Conservation (phyloP, 1,139 yeast species). For the Lodderomyces metapsilosis region DNA sequence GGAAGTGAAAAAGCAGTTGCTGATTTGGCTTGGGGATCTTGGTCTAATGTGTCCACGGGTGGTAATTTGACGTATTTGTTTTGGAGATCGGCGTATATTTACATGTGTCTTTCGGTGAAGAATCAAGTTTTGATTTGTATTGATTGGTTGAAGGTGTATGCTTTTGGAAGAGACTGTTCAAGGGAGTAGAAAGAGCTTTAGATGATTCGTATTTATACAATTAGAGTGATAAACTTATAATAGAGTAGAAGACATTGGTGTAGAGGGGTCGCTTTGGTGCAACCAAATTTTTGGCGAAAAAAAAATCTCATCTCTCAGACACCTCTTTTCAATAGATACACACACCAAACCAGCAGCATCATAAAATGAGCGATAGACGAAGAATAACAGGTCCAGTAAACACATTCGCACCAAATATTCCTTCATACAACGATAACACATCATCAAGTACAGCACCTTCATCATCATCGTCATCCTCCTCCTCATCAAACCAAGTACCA, state of each 20-base stretch:
- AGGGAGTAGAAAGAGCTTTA: constrained; percentile 42
- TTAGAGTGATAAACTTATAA: not conserved
- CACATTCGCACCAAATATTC: constrained; percentile 47
- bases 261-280: too few species aligned
- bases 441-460: constrained; percentile 10
- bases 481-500: constrained; percentile 9
- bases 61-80: constrained; percentile 84
- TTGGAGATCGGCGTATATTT: constrained; percentile 91
- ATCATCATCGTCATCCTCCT: constrained; percentile 3
- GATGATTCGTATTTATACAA: too few species aligned
- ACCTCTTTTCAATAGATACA: not conserved
- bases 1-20: constrained; percentile 94
- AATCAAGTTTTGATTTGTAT: constrained; percentile 79
- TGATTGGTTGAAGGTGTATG: constrained; percentile 84
- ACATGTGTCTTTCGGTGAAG: constrained; percentile 87
- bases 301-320: constrained; percentile 8
- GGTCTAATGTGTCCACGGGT: constrained; percentile 76
- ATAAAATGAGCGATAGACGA: constrained; percentile 57
- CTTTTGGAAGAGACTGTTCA: constrained; percentile 84
- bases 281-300: constrained; percentile 1
- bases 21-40: constrained; percentile 82
- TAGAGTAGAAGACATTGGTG: too few species aligned
- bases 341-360: not conserved
- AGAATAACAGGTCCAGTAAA: constrained; percentile 65
- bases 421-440: constrained; percentile 3